These are phyloP conservation scores for Wickerhamiella dianesei DNA, from an alignment of 805 yeast species.

Conservation along the genomic window DNA sequence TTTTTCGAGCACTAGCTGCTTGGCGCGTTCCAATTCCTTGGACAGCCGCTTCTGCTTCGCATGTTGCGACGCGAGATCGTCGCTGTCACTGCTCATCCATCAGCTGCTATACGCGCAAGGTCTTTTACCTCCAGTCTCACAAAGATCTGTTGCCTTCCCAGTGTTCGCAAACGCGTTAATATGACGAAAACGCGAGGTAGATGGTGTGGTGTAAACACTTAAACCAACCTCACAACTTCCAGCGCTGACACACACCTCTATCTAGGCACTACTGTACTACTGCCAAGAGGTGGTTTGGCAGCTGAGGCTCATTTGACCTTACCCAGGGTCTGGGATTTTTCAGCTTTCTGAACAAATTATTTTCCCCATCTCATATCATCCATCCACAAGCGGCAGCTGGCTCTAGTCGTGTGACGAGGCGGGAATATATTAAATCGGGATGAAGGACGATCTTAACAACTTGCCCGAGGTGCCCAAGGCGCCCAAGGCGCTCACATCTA, in stretches of 20 bases:
- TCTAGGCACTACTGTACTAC: too few relatives aligned
- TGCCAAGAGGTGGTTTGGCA: too few relatives aligned
- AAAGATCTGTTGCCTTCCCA: not conserved
- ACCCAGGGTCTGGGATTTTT: constrained; percentile 1
- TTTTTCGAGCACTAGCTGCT: constrained; percentile 23
- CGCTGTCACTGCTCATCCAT: constrained; percentile 2
- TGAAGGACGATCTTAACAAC: constrained; percentile 22
- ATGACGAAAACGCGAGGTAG: too few relatives aligned
- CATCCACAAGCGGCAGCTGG: not conserved
- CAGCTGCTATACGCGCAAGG: not conserved
- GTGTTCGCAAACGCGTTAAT: too few relatives aligned
- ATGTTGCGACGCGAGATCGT: not conserved
- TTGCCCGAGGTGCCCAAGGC: constrained; percentile 81
- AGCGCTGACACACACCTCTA: too few relatives aligned
- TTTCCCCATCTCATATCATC: not conserved
- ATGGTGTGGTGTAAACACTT: too few relatives aligned
- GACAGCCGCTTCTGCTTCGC: not conserved
- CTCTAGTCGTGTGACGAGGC: too few relatives aligned
- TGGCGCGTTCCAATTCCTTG: constrained; percentile 10
- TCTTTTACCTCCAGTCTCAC: not conserved
- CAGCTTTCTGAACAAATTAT: not conserved
- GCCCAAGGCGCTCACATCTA: constrained; percentile 67
- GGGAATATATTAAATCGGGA: too few relatives aligned
- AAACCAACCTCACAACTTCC: too few relatives aligned
- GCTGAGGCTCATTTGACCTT: constrained; percentile 1